These are phyloP conservation scores for Aspergillus olivimuriae DNA, from an alignment of 495 filamentous ascomycete genomes.

Conservation along the genomic window DNA sequence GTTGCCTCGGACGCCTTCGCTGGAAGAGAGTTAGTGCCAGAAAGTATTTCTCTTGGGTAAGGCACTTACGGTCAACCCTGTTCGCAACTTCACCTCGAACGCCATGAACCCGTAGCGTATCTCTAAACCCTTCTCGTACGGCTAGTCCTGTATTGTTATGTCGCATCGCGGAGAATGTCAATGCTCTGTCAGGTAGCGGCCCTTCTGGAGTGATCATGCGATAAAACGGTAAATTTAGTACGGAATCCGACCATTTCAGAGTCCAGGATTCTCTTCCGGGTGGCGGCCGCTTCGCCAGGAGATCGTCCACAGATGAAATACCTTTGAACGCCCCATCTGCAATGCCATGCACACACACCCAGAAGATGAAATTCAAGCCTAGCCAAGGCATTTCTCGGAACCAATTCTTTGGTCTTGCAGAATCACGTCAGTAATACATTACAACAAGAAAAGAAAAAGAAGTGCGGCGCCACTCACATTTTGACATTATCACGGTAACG, in stretches of 20 bases:
- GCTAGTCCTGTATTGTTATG: conserved; percentile 15
- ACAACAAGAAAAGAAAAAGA: not conserved
- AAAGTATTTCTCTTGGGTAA: not conserved
- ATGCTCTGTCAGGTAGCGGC: not conserved
- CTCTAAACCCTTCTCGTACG: conserved; percentile 16
- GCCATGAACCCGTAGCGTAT: conserved; percentile 14
- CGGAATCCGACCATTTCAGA: conserved; percentile 8
- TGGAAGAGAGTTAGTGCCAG: conserved; percentile 6
- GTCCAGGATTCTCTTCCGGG: conserved; percentile 18
- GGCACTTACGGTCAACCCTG: conserved; percentile 5
- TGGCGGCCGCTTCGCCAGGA: conserved; percentile 12
- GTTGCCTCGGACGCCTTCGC: conserved; percentile 19
- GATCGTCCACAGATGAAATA: conserved; percentile 7
- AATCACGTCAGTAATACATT: conserved; percentile 2
- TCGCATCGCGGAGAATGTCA: conserved; percentile 10
- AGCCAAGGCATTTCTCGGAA: conserved; percentile 16
- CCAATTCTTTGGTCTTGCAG: conserved; percentile 11
- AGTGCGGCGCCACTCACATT: conserved; percentile 5
- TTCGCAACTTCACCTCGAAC: conserved; percentile 15
- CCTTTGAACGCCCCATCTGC: conserved; percentile 21
- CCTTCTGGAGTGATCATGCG: conserved; percentile 9
- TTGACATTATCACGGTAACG: conserved; percentile 9
- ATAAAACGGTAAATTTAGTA: conserved; percentile 9
- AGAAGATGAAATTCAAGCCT: conserved; percentile 17
- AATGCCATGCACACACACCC: conserved; percentile 12